Evolutionary conservation across 352 stramenopile species (phyloP), one percentile per base, ranked within the genome.

Genomic region (Globisporangium parvum): DNA sequence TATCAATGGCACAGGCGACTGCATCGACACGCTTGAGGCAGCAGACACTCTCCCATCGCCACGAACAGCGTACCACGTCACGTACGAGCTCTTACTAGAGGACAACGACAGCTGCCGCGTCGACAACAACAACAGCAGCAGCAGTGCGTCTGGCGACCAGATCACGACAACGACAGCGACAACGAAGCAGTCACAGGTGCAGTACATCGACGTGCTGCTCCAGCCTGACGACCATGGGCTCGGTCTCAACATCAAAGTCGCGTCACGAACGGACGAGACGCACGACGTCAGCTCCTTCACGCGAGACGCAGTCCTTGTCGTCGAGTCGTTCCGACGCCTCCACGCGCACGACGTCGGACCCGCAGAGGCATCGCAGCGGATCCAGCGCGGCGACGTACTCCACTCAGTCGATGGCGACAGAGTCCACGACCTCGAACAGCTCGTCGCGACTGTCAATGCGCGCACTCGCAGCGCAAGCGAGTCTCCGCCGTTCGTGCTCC

Each of bases 171-270:
- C 12, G 45, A 40, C 26, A 33, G 31, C 28, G 45, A 40, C 26
- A 33, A 8, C 28, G 3, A n/a, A 39, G 26, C 20, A 26, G 40
- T 8, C 23, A 9, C 15, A 46, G 5, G 26, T 56, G 20, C 52
- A 67, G 42, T 74, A 59, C 31, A 46, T 65, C 42, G 77, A 88
- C 33, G 75, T 88, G 35, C 40, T 88, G 44, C 58, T 88, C 33
- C 73, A 76, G 46, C 58, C 67, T 3, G 77, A 86, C 55, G 60
- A 24, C 1, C 33, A 70, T 20, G 77, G 77, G 0, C 50, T 88
- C 33, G 77, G 77, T 0, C 52, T 88, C 6, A 74, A 80, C 47
- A 54, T 88, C 6, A 48, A 52, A 10, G 9, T 68, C 15, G 23
- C 10, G 24, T 57, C 8, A 39, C 40, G 11, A 33, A 17, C 12